Evolutionary conservation across 768 basidiomycete species (phyloP).

Genomic region (Boletus fagicola): DNA sequence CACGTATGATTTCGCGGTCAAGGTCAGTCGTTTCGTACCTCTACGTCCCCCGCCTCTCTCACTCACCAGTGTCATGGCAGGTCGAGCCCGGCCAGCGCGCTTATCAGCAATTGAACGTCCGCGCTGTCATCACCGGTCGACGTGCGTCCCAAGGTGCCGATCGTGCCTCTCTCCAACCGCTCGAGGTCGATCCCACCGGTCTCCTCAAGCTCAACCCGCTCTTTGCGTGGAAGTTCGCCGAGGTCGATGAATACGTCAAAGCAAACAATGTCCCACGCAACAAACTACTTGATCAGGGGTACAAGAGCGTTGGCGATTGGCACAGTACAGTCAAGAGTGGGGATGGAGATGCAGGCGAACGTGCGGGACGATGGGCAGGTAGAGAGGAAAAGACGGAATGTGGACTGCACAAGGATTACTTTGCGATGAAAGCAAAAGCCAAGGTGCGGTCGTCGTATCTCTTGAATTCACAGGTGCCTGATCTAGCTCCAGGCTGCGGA

Average conservation of each 20-base stretch:
- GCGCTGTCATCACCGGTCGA: conserved; percentile 92
- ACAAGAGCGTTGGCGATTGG: conserved; percentile 96
- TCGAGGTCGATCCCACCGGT: conserved; percentile 89
- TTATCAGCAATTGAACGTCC: conserved; percentile 74
- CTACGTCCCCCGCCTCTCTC: neutral
- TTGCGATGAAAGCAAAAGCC: conserved; percentile 62
- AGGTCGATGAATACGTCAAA: conserved; percentile 84
- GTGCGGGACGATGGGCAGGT: conserved; percentile 90
- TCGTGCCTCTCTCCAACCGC: conserved; percentile 73
- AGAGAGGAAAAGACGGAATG: conserved; percentile 88
- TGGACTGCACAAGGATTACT: conserved; percentile 92
- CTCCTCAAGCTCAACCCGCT: conserved; percentile 94
- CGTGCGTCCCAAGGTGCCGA: conserved; percentile 93
- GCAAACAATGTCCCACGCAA: conserved; percentile 85
- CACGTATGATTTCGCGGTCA: conserved; percentile 88
- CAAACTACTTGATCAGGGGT: conserved; percentile 83
- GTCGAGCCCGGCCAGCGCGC: conserved; percentile 92
- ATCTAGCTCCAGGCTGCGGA: neutral
- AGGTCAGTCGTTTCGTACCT: conserved; percentile 50
- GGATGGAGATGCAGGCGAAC: conserved; percentile 67
- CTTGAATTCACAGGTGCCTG: neutral
- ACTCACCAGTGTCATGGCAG: conserved; percentile 36
- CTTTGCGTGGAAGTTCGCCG: conserved; percentile 78
- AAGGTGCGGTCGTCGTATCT: conserved; percentile 25
- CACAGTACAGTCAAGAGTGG: conserved; percentile 83